These are phyloP conservation scores for Aspergillaceae sp. DNA, from an alignment of 2,329 filamentous ascomycete species.

Conservation along the genomic window DNA sequence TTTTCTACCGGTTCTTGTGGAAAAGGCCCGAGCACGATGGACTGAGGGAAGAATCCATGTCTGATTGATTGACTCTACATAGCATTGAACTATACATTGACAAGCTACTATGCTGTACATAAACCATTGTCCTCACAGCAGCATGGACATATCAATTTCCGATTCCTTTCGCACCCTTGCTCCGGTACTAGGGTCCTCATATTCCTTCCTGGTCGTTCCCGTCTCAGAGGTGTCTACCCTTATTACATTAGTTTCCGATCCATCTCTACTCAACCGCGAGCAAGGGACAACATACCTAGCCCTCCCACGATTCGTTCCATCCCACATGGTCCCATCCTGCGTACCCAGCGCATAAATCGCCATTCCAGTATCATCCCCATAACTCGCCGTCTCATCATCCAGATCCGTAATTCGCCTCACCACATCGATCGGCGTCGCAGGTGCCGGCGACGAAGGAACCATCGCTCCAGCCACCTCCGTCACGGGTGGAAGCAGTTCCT, in stretches of 20 bases:
- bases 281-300: background rate
- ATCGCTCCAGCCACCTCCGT: background rate
- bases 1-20: slow-evolving; percentile 26
- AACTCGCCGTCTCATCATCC: slow-evolving; percentile 11
- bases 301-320: background rate
- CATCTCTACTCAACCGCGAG: background rate
- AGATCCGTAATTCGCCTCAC: slow-evolving; percentile 22
- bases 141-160: slow-evolving; percentile 10
- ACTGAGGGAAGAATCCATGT: slow-evolving; percentile 22
- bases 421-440: slow-evolving; percentile 13
- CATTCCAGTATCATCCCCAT: slow-evolving; percentile 4
- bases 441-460: background rate
- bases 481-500: slow-evolving; percentile 11
- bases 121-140: background rate
- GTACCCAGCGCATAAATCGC: background rate
- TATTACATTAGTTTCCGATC: background rate
- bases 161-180: slow-evolving; percentile 7
- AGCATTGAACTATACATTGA: background rate
- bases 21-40: slow-evolving; percentile 18
- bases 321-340: background rate
- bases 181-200: slow-evolving; percentile 15
- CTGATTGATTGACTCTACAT: background rate
- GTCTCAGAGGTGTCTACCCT: background rate
- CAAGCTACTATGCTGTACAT: background rate
- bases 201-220: slow-evolving; percentile 1